Evolutionary conservation across 208 protist species (phyloP), one percentile per base, ranked within the genome.

Genomic region (Trypanosoma vivax): DNA sequence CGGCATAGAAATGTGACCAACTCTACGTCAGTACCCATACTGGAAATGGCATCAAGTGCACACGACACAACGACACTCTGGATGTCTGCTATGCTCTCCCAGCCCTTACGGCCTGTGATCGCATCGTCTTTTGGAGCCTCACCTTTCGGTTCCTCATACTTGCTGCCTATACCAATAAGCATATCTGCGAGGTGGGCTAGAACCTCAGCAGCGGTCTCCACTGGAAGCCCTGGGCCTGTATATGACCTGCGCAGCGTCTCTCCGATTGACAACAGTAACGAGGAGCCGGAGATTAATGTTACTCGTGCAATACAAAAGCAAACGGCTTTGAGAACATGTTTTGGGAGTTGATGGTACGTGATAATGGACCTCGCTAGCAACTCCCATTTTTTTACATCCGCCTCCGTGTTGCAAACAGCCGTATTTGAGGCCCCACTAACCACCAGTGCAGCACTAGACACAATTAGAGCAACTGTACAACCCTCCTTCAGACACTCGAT

Each of bases 231-330:
- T 7, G 1, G 16, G 7, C 23, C 67, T 49, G 23, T 62, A 42
- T 28, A 49, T 33, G 11, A 33, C 40, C 10, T 56, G 21, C 46
- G 31, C 10, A 80, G 63, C 0, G 79, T 65, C 28, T 39, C 49
- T 23, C 63, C 70, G 3, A 65, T 64, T 24, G 50, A 39, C 1
- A 29, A 18, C 21, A 82, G 25, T 29, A 87, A 46, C 19, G 37
- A 27, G 10, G 43, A 33, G 27, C 51, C 64, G 50, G 60, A 56
- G 34, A 60, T 50, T 19, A 78, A 46, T 9, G 61, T 56, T 16
- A 79, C 37, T 42, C 76, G 77, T 13, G 74, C 77, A 19, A 69
- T 53, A 21, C 61, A 62, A 70, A 71, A 84, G 49, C 62, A 77
- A 31, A 64, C 68, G 4, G 70, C 50, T 28, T 47, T 41, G 40